These are phyloP conservation scores for Zopfochytrium polystomum DNA, from an alignment of 371 early-diverging fungal genomes.

Conservation along the genomic window DNA sequence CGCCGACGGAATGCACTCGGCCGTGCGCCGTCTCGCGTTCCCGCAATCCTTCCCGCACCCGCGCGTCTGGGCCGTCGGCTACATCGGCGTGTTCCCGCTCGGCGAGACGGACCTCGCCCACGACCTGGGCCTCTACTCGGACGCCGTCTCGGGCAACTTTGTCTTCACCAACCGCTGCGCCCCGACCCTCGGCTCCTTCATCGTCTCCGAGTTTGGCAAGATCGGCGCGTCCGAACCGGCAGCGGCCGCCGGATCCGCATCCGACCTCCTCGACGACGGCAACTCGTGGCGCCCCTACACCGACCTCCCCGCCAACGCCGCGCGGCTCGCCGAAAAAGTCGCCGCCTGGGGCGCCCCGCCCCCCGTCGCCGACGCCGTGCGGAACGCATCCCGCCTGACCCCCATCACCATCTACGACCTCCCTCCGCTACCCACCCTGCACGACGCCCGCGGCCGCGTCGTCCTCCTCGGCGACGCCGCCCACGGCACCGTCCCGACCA, in stretches of 20 bases:
- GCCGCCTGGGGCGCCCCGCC: constrained; percentile 11
- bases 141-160: constrained; percentile 11
- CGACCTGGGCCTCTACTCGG: constrained; percentile 10
- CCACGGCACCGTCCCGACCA: constrained; percentile 22
- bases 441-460: constrained; percentile 16
- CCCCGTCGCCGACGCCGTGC: constrained; percentile 6
- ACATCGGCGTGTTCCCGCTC: constrained; percentile 15
- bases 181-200: not conserved
- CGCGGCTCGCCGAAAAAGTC: constrained; percentile 7
- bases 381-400: constrained; percentile 14
- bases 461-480: constrained; percentile 26
- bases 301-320: constrained; percentile 8
- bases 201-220: constrained; percentile 2
- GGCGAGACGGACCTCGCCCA: not conserved
- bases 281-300: constrained; percentile 9
- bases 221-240: no score
- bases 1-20: constrained; percentile 24
- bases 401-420: constrained; percentile 21
- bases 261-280: not conserved
- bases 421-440: constrained; percentile 9
- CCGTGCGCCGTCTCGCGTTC: constrained; percentile 8
- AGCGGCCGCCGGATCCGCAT: no score
- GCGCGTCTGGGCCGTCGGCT: constrained; percentile 2
- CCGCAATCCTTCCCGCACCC: constrained; percentile 8
- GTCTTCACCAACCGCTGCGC: constrained; percentile 4